Evolutionary conservation across 805 yeast species (phyloP), one percentile per base, ranked within the genome.

Genomic region (Danielozyma ontarioensis): DNA sequence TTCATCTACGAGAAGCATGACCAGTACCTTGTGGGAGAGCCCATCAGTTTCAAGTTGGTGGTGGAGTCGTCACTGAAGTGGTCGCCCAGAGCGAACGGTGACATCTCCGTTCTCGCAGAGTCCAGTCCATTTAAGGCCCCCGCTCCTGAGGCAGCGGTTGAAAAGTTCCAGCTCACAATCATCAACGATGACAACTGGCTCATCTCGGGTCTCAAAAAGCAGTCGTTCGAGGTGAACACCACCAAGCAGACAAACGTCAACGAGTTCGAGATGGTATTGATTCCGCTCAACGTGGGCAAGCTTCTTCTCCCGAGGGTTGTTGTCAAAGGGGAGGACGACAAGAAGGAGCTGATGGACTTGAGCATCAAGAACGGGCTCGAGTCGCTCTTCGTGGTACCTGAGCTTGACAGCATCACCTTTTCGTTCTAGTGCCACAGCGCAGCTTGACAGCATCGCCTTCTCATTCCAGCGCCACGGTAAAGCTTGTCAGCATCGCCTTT

Each of bases 281-380:
- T 86, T 12, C 97, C 97, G 1, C 53, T 87, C 33, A 80, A 75
- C 39, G 76, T 80, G 15, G 97, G 97, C 0, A 78, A 80, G 37
- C 51, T 89, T 7, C 57, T 67, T 2, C 62, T 84, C 23, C 97
- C 97, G 0, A 71, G 64, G 34, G 62, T 85, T 3, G 72, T 68
- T 12, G 47, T 68, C 6, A 56, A 53, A 42, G 44, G 53, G 23
- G 31, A 44, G n/a, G 21, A 53, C 12, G 47, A 48, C 13, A 57
- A 54, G 12, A 64, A 54, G 39, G 68, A 57, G 4, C 37, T 53
- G 3, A 70, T 76, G 66, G 87, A 84, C 37, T 55, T 80, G 3
- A 84, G 81, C 36, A 72, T 78, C 44, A 70, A 70, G 35, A 85
- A 84, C 51, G 83, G 81, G 7, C 71, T 76, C 23, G 88, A 84